Conservation (phyloP, 2,329 filamentous ascomycete genomes). For the Monosporascus sp. region DNA sequence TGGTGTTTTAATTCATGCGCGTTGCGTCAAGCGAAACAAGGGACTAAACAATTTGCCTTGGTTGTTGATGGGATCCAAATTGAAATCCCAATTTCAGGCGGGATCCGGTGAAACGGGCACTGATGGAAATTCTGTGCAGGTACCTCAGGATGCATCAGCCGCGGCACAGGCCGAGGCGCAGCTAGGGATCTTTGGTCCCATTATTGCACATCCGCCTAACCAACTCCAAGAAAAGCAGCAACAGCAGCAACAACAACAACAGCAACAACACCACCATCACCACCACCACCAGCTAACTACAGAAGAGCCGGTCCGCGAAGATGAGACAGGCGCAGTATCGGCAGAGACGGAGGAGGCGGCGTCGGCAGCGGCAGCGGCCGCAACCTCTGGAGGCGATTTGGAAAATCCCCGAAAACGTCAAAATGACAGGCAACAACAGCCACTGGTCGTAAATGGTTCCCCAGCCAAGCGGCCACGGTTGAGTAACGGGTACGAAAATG, state of each 20-base stretch:
- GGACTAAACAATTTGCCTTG: not conserved
- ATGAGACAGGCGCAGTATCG: conserved; percentile 17
- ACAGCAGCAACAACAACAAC: conserved; percentile 11
- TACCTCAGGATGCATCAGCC: conserved; percentile 38
- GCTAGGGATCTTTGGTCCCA: conserved; percentile 52
- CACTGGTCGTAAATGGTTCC: conserved; percentile 47
- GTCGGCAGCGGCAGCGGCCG: conserved; percentile 21
- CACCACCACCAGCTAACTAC: conserved; percentile 33
- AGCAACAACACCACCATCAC: conserved; percentile 10
- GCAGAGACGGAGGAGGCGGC: conserved; percentile 30
- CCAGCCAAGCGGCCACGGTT: conserved; percentile 54
- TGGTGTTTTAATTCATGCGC: conserved; percentile 8
- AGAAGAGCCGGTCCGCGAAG: conserved; percentile 24
- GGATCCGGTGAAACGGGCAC: conserved; percentile 27
- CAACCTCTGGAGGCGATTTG: conserved; percentile 29
- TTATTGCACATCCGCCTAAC: conserved; percentile 38
- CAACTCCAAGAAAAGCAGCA: conserved; percentile 17
- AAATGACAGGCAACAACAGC: conserved; percentile 37
- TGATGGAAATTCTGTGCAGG: conserved; percentile 40
- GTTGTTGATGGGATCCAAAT: conserved; percentile 15
- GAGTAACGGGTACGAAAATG: conserved; percentile 58
- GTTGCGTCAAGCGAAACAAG: conserved; percentile 13
- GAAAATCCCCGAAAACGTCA: conserved; percentile 47
- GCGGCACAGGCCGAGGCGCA: conserved; percentile 40
- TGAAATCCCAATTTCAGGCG: conserved; percentile 18